Evolutionary conservation across 192 early-diverging fungal genomes (phyloP).

Genomic region (Helicostylum pulchrum): DNA sequence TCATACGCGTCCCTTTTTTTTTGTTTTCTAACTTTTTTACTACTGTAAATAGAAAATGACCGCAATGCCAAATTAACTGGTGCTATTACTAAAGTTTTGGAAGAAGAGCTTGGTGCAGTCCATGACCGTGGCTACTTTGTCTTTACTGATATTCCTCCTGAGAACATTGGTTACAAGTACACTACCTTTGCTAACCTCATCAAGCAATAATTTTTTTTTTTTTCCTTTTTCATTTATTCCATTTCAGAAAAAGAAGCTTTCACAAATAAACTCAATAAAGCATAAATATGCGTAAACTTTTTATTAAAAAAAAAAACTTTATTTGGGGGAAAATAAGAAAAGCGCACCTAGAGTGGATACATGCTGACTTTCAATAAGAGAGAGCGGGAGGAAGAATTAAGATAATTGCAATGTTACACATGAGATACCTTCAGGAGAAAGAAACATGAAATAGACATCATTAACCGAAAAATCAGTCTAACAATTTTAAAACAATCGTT

Average conservation of each 20-base stretch:
- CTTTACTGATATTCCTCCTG: slow-evolving; percentile 21
- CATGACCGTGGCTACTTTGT: slow-evolving; percentile 33
- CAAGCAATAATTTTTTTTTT: slow-evolving; percentile 4
- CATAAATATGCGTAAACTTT: background rate
- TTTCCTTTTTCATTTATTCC: no score
- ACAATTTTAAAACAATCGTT: no score
- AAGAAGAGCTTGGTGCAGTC: slow-evolving; percentile 15
- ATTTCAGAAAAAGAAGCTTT: no score
- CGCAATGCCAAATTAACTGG: slow-evolving; percentile 13
- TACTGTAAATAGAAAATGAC: slow-evolving; percentile 8
- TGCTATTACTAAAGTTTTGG: slow-evolving; percentile 5
- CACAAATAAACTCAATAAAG: background rate
- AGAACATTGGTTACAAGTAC: slow-evolving; percentile 28
- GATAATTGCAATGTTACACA: no score
- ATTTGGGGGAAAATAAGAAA: background rate
- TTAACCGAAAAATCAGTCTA: no score
- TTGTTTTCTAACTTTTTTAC: no score
- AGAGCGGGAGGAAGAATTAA: no score
- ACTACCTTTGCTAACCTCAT: slow-evolving; percentile 20
- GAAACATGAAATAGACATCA: no score
- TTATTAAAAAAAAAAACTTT: background rate
- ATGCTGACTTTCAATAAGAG: background rate
- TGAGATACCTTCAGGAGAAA: no score
- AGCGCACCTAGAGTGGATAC: no score
- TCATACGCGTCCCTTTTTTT: background rate